A percentile compares a stretch with the other conserved stretches of the same genome.
These are phyloP conservation scores for Ophiostoma populinum DNA, from an alignment of 2,329 filamentous ascomycete species.

Conservation along the genomic window DNA sequence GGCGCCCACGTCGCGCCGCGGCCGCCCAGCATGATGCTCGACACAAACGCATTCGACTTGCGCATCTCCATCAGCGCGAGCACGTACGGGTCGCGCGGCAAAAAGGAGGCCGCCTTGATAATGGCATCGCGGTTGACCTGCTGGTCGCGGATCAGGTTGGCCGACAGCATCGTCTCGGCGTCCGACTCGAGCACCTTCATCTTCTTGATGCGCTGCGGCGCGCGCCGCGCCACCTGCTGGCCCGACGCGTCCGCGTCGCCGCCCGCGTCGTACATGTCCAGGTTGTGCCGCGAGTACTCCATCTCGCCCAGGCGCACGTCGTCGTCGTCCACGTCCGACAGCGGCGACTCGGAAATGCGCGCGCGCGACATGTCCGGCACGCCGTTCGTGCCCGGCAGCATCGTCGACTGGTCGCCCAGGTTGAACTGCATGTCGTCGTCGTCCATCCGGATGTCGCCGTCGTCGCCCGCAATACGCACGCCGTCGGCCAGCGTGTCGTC, in stretches of 20 bases:
- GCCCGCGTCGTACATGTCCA: slow-evolving; percentile 43
- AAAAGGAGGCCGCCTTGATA: slow-evolving; percentile 61
- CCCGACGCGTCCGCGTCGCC: slow-evolving; percentile 29
- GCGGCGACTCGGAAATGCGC: slow-evolving; percentile 51
- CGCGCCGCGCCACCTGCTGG: slow-evolving; percentile 40
- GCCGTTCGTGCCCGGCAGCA: slow-evolving; percentile 23
- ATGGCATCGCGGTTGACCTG: slow-evolving; percentile 78
- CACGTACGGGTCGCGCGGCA: slow-evolving; percentile 74
- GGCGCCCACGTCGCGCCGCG: slow-evolving; percentile 72
- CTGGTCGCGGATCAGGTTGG: slow-evolving; percentile 65
- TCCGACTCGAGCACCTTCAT: slow-evolving; percentile 75
- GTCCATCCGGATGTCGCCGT: slow-evolving; percentile 45
- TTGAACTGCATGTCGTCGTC: slow-evolving; percentile 49
- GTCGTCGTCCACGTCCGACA: slow-evolving; percentile 52
- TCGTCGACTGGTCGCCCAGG: slow-evolving; percentile 39
- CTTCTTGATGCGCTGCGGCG: slow-evolving; percentile 56
- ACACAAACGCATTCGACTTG: slow-evolving; percentile 77
- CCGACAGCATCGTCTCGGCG: slow-evolving; percentile 58
- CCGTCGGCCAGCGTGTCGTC: slow-evolving; percentile 38
- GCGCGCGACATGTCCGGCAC: slow-evolving; percentile 32
- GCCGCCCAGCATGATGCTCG: slow-evolving; percentile 67
- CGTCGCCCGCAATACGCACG: slow-evolving; percentile 44
- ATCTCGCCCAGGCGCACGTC: slow-evolving; percentile 41
- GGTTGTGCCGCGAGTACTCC: slow-evolving; percentile 35
- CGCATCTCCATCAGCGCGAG: slow-evolving; percentile 84